Evolutionary conservation across 2,329 filamentous ascomycete genomes (phyloP).

Genomic region (Colletotrichum echinochloae): DNA sequence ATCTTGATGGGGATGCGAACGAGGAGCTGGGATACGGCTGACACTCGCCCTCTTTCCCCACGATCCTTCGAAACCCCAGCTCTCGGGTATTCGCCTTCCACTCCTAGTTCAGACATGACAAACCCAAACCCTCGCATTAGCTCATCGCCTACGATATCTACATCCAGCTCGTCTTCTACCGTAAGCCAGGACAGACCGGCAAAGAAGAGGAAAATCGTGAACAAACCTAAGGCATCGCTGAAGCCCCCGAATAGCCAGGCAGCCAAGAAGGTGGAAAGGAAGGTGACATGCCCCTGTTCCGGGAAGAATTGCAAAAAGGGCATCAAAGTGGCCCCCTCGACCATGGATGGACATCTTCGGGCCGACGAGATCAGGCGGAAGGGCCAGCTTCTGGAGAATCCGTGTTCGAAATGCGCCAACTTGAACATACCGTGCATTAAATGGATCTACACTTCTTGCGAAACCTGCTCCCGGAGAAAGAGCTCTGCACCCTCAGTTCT

Average conservation of each 20-base stretch:
- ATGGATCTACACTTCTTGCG: not conserved
- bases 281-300: not conserved
- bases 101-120: too few relatives aligned
- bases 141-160: too few relatives aligned
- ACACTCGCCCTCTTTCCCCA: not conserved
- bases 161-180: not conserved
- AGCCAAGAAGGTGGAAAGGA: not conserved
- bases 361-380: not conserved
- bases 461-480: not conserved
- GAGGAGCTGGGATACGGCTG: not conserved
- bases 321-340: not conserved
- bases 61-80: not conserved
- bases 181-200: too few relatives aligned
- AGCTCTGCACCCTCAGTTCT: not conserved
- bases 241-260: not conserved
- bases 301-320: not conserved
- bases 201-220: not conserved
- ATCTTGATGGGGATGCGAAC: not conserved
- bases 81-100: too few relatives aligned
- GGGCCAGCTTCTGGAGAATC: not conserved
- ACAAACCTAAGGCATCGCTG: fast-evolving
- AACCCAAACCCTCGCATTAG: not conserved
- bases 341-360: not conserved
- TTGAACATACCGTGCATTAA: not conserved
- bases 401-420: not conserved